Evolutionary conservation across 176 grass and related monocot species (phyloP).

Genomic region (Zizania latifolia): DNA sequence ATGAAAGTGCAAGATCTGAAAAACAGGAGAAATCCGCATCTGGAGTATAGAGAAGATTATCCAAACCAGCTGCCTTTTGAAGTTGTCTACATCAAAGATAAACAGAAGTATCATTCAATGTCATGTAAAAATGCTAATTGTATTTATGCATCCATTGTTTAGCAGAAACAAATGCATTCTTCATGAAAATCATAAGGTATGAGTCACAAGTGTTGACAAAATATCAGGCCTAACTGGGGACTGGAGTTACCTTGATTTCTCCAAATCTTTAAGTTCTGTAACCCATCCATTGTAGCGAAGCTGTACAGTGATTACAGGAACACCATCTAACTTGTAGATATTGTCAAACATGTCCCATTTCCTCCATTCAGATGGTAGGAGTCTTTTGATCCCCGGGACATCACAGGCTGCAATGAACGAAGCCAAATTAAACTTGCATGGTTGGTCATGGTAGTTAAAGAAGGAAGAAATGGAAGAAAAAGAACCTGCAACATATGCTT

Average conservation of each 20-base stretch:
- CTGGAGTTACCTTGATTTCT: conserved; percentile 74
- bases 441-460: conserved; percentile 9
- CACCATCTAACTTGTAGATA: conserved; percentile 93
- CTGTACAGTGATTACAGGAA: conserved; percentile 97
- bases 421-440: conserved; percentile 21
- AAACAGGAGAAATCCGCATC: conserved; percentile 97
- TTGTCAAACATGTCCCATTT: conserved; percentile 93
- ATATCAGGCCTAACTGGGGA: background rate
- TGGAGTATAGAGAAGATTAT: conserved; percentile 95
- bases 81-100: conserved; percentile 60
- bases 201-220: background rate
- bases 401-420: conserved; percentile 67
- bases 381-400: conserved; percentile 90
- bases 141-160: background rate
- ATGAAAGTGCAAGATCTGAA: conserved; percentile 92
- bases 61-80: conserved; percentile 67
- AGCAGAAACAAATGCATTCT: background rate
- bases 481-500: conserved; percentile 94
- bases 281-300: conserved; percentile 99
- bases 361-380: conserved; percentile 85
- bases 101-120: background rate
- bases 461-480: background rate
- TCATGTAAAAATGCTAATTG: background rate
- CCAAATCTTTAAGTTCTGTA: conserved; percentile 81
- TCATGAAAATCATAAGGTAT: background rate